A percentile compares a stretch with the other conserved stretches of the same genome.
Conservation (phyloP, 2,329 filamentous ascomycete genomes). For the Colletotrichum tofieldiae region DNA sequence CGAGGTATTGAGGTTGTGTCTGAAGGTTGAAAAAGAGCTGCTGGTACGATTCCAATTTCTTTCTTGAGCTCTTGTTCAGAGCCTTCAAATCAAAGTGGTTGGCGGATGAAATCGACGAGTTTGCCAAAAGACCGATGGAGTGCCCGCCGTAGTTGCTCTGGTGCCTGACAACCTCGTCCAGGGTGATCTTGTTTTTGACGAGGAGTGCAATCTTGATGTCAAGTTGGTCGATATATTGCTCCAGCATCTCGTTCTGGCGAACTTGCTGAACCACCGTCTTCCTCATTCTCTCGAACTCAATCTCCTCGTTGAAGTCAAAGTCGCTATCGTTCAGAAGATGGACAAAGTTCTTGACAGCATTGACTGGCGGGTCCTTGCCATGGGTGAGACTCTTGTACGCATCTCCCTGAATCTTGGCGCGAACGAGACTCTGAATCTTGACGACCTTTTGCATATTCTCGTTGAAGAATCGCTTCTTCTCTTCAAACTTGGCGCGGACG, state of each 20-base stretch:
- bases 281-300: slow-evolving; percentile 94
- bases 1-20: slow-evolving; percentile 95
- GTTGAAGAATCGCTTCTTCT: slow-evolving; percentile 90
- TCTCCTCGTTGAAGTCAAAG: slow-evolving; percentile 98
- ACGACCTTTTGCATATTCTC: slow-evolving; percentile 99
- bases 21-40: slow-evolving; percentile 98
- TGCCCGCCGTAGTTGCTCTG: slow-evolving; percentile 96
- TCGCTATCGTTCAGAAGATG: slow-evolving; percentile 98
- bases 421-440: slow-evolving; percentile 97
- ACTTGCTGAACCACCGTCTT: slow-evolving; percentile 99
- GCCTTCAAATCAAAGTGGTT: slow-evolving; percentile 98
- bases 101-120: slow-evolving; percentile 87
- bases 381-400: slow-evolving; percentile 97
- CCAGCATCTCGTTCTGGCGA: slow-evolving; percentile 94
- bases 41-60: slow-evolving; percentile 97
- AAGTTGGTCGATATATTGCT: slow-evolving; percentile 98
- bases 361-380: slow-evolving; percentile 96
- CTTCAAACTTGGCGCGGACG: slow-evolving; percentile 81
- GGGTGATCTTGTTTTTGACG: slow-evolving; percentile 99
- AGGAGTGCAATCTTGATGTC: slow-evolving; percentile 99
- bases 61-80: slow-evolving; percentile 94
- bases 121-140: slow-evolving; percentile 86
- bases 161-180: slow-evolving; percentile 97
- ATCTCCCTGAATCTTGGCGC: slow-evolving; percentile 95
- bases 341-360: slow-evolving; percentile 97